phyloP scores from a whole-genome alignment of 1,139 yeast species.

The Lodderomyces parapsilosis region DNA sequence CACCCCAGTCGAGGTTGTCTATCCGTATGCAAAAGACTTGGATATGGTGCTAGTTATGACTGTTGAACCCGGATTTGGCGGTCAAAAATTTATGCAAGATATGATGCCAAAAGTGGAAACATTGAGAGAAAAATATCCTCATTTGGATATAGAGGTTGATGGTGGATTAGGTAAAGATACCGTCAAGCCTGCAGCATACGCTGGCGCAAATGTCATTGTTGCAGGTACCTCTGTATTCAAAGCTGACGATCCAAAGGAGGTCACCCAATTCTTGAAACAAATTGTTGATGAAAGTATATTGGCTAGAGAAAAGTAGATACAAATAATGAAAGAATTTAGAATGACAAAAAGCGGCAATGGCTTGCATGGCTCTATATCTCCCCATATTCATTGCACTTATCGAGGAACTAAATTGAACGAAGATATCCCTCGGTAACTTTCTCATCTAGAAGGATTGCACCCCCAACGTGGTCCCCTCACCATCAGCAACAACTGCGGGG shows the following conservation, averaged over 20 bases:
- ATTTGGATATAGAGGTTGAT: slow-evolving; percentile 89
- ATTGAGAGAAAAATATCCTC: slow-evolving; percentile 71
- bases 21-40: slow-evolving; percentile 69
- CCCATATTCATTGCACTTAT: too few relatives aligned
- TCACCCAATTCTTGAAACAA: slow-evolving; percentile 64
- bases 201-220: slow-evolving; percentile 97
- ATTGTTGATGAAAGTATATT: slow-evolving; percentile 42
- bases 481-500: slow-evolving; percentile 41
- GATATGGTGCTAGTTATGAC: slow-evolving; percentile 98
- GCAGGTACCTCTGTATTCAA: slow-evolving; percentile 95
- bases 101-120: slow-evolving; percentile 95
- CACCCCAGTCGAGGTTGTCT: slow-evolving; percentile 83
- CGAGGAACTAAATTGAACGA: background rate
- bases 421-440: background rate
- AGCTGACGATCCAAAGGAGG: slow-evolving; percentile 73
- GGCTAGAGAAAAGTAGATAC: slow-evolving; percentile 12
- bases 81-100: slow-evolving; percentile 90
- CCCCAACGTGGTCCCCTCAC: slow-evolving; percentile 85
- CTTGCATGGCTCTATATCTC: too few relatives aligned
- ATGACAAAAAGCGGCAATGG: too few relatives aligned
- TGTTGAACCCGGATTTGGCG: slow-evolving; percentile 98
- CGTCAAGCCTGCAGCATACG: slow-evolving; percentile 79
- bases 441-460: slow-evolving; percentile 49
- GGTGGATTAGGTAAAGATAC: slow-evolving; percentile 93
- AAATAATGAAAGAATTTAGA: background rate